phyloP scores from a whole-genome alignment of 768 basidiomycete species.

The Auricularia cornea region DNA sequence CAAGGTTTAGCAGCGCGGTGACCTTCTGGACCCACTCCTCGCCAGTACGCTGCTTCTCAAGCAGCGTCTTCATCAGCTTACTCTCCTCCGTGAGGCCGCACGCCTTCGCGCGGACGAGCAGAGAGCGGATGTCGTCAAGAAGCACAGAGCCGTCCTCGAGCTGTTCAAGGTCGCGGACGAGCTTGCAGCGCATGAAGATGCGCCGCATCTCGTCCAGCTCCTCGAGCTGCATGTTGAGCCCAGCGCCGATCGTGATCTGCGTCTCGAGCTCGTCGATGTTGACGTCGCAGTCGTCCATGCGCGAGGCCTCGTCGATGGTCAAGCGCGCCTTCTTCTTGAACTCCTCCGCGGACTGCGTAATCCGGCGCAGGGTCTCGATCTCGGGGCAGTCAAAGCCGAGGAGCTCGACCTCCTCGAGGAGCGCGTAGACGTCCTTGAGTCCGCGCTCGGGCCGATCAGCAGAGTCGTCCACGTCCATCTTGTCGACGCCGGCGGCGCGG shows the following conservation, averaged over 20 bases:
- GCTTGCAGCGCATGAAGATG: constrained; percentile 70
- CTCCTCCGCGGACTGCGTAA: constrained; percentile 59
- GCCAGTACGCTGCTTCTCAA: constrained; percentile 57
- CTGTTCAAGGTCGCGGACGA: constrained; percentile 67
- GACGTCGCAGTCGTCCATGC: constrained; percentile 41
- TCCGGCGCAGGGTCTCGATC: constrained; percentile 43
- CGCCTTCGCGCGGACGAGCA: constrained; percentile 59
- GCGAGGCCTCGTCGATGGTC: constrained; percentile 38
- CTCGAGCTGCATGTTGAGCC: constrained; percentile 76
- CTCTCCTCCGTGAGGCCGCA: constrained; percentile 62
- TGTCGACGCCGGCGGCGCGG: constrained; percentile 34
- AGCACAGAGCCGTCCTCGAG: constrained; percentile 46
- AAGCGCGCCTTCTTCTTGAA: constrained; percentile 46
- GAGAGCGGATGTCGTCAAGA: constrained; percentile 67
- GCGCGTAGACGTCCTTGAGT: constrained; percentile 57
- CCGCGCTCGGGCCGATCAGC: constrained; percentile 64
- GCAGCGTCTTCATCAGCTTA: constrained; percentile 53
- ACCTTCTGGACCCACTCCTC: constrained; percentile 72
- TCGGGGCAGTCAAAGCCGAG: constrained; percentile 84
- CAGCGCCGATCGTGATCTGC: constrained; percentile 58
- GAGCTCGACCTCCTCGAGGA: constrained; percentile 63
- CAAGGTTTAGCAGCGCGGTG: constrained; percentile 55
- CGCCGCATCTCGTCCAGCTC: constrained; percentile 71
- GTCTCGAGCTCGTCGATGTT: constrained; percentile 65
- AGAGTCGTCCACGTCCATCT: constrained; percentile 39